Conservation (phyloP, 2,329 filamentous ascomycete genomes). For the Pyrenophora teres region DNA sequence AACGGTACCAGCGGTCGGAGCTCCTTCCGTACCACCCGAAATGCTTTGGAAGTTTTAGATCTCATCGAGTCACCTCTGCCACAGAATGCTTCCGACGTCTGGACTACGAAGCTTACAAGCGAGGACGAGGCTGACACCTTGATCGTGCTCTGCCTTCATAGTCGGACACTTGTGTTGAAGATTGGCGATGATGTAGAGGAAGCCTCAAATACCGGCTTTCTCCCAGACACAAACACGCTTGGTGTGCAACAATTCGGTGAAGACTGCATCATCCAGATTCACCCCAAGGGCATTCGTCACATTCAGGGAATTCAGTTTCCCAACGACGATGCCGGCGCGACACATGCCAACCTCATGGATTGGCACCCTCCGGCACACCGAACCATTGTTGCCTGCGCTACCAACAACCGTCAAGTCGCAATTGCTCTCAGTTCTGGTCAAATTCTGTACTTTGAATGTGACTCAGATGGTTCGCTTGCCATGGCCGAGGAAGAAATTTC, state of each 20-base stretch:
- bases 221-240: constrained; percentile 84
- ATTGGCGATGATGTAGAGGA: constrained; percentile 98
- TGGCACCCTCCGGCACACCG: constrained; percentile 93
- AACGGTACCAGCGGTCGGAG: constrained; percentile 88
- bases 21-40: constrained; percentile 87
- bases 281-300: constrained; percentile 94
- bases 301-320: constrained; percentile 66
- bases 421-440: constrained; percentile 94
- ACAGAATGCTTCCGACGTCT: constrained; percentile 86
- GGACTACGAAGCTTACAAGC: constrained; percentile 87
- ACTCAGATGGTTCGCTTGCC: constrained; percentile 83
- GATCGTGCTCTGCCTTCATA: constrained; percentile 91
- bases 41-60: constrained; percentile 90
- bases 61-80: constrained; percentile 94
- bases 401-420: constrained; percentile 90
- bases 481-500: constrained; percentile 94
- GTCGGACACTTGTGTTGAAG: constrained; percentile 87
- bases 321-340: constrained; percentile 28
- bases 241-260: constrained; percentile 94
- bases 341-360: constrained; percentile 74
- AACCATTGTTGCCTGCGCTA: constrained; percentile 91
- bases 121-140: constrained; percentile 89
- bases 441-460: constrained; percentile 98
- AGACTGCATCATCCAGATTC: constrained; percentile 89
- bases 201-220: constrained; percentile 89